Base-by-base conservation (phyloP, 78 protist genomes). In the Neovahlkampfia damariscottae region DNA sequence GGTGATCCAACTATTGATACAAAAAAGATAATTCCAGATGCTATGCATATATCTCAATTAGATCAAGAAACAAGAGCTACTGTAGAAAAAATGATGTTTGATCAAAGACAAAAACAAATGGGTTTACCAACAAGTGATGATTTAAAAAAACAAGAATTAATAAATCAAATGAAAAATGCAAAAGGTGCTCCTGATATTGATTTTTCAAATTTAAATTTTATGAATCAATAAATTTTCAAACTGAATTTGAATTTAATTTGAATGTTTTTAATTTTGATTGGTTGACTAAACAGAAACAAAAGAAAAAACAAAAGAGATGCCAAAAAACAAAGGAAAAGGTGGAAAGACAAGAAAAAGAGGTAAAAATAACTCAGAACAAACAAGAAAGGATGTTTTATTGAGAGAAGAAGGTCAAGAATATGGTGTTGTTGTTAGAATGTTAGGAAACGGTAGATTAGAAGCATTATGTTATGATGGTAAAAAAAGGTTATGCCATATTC, bases 391-490 rank as follows among this genome's bases (percentile, higher is more conserved):
- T 81, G 85, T 96, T 38, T 76, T 84, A 40, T 84, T 91, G 89
- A 92, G 90, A 78, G 99, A 96, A 58, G 98, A 94, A 3, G 95
- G 96, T n/a, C 99, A 96, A 70, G 94, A 93, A 78, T 95, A 95
- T 73, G 98, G 95, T 27, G 91, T 86, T 40, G 98, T 95, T 2
- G 5, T 82, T 5, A 80, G 67, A 72, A 89, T 96, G 93, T 86
- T 97, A 30, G 99, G 99, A 28, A 93, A 94, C 72, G 98, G 98
- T 27, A 86, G 98, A n/a, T 58, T 96, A 1, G 96, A 95, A 62
- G 98, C 95, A 8, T 27, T 34, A 40, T 93, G 98, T 86, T 88
- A 91, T n/a, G 99, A 96, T 67, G 98, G 97, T 34, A 62, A 82
- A 41, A 89, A 50, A 19, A 88, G 99, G 2, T 76, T 86, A 19